Conservation (phyloP, 345 rosid genomes). For the Gossypium bickii region DNA sequence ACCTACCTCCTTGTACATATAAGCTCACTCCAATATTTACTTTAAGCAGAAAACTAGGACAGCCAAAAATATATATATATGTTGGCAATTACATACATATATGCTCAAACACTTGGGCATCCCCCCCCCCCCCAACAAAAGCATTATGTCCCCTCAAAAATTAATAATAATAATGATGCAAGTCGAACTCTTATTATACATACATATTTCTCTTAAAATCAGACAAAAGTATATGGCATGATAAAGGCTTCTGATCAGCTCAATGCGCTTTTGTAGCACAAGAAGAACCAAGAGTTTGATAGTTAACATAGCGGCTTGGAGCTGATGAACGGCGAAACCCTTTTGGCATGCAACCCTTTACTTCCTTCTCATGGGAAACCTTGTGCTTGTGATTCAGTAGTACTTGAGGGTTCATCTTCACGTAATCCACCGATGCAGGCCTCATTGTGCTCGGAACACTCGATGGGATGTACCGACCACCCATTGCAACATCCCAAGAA, state of each 20-base stretch:
- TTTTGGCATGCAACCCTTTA: slow-evolving; percentile 74
- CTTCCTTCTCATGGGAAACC: slow-evolving; percentile 39
- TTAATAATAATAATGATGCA: background rate
- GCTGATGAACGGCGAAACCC: slow-evolving; percentile 68
- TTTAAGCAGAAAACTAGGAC: background rate
- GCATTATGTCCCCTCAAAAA: background rate
- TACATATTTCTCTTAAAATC: background rate
- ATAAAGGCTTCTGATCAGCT: slow-evolving; percentile 11
- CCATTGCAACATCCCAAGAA: slow-evolving; percentile 7
- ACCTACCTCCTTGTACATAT: background rate
- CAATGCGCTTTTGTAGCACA: slow-evolving; percentile 24
- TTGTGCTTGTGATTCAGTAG: slow-evolving; percentile 20
- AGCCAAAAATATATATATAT: background rate
- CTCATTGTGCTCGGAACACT: slow-evolving; percentile 71
- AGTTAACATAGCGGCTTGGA: slow-evolving; percentile 81
- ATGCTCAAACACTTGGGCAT: background rate
- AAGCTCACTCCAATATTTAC: background rate
- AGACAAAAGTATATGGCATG: background rate
- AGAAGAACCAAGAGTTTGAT: slow-evolving; percentile 52
- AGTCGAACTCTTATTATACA: background rate
- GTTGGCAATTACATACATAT: background rate
- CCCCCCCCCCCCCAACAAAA: no score
- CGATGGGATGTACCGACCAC: slow-evolving; percentile 39
- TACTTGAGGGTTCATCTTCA: slow-evolving; percentile 39
- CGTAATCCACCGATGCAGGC: slow-evolving; percentile 36